Base-by-base conservation (phyloP, 164 flowering plant species). In the Echeveria elegans region DNA sequence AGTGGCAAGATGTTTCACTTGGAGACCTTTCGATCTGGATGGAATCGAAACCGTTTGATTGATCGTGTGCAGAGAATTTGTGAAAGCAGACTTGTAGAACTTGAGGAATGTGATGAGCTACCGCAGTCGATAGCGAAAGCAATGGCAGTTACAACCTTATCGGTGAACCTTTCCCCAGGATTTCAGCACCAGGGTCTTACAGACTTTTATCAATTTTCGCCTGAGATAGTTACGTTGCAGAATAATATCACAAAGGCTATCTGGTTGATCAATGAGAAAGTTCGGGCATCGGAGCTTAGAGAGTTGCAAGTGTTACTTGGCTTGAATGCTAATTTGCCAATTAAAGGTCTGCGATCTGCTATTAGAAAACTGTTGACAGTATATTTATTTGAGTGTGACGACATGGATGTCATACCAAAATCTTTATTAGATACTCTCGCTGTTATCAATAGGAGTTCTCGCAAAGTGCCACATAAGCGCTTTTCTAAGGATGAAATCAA, bases 311-410 rank as follows among this genome's bases (percentile, higher is more conserved):
- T 16, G 68, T 47, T 86, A 66, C 68, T 87, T 24, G 92, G 83
- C 50, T 86, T 90, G 19, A 32, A 75, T 23, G 73, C 76, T 34
- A 66, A 82, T 68, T 15, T 78, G 21, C 31, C 85, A 15, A 73
- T 16, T 37, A 63, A 67, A 47, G 37, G 70, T 68, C 65, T 87
- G 16, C 72, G 86, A 71, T 5, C 60, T 18, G 75, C 84, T 26
- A 48, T 83, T 14, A 78, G 65, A 77, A 87, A 72, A 40, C 30
- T 85, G 77, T 69, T 90, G 47, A 81, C 68, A 8, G 88, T 82
- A 30, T 87, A 74, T 78, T 90, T 93, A 40, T 88, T 80, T 67
- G 88, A 86, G 69, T 87, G 92, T 69, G 72, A 80, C 72, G 92
- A 88, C 62, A 72, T 87, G 78, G 85, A 82, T 63, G 29, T 56